Conservation (phyloP, 1,284 basidiomycete genomes). For the Trichosporon sp. region DNA sequence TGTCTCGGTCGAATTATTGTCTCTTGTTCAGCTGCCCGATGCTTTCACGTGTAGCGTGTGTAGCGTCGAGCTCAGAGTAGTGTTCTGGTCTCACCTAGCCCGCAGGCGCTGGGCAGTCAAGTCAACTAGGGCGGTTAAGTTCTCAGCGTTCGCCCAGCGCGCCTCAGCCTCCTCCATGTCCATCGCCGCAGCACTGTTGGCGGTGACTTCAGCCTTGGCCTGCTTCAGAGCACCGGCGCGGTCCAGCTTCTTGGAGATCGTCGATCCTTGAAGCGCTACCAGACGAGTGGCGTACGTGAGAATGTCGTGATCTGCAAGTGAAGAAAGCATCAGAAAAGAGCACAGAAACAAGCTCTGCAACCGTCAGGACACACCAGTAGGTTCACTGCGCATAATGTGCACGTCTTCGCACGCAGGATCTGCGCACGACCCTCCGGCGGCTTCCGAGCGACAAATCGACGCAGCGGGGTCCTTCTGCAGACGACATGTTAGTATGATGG, state of each 20-base stretch:
- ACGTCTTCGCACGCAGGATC: conserved; percentile 43
- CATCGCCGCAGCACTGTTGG: background rate
- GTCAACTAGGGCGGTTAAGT: conserved; percentile 9
- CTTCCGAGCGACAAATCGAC: conserved; percentile 44
- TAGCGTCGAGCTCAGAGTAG: background rate
- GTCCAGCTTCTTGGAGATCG: background rate
- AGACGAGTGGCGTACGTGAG: conserved; percentile 37
- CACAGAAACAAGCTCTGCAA: conserved; percentile 9
- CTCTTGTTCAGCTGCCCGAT: background rate
- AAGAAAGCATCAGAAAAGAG: conserved; percentile 22
- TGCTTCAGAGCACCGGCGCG: conserved; percentile 26
- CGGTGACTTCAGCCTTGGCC: conserved; percentile 20
- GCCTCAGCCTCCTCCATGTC: background rate
- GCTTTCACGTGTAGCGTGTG: background rate
- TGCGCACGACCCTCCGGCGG: conserved; percentile 46
- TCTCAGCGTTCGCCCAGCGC: background rate
- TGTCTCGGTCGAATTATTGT: background rate
- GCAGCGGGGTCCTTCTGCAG: conserved; percentile 36
- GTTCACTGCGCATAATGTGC: conserved; percentile 39
- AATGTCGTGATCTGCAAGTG: conserved; percentile 42
- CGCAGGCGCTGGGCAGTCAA: conserved; percentile 21
- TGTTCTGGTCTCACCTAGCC: conserved; percentile 24
- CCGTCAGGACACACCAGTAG: conserved; percentile 40
- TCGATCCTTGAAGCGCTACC: conserved; percentile 18
- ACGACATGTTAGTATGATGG: conserved; percentile 48